Evolutionary conservation across 1,284 basidiomycete species (phyloP), one percentile per base, ranked within the genome.

Genomic region (Trametes hirsuta): DNA sequence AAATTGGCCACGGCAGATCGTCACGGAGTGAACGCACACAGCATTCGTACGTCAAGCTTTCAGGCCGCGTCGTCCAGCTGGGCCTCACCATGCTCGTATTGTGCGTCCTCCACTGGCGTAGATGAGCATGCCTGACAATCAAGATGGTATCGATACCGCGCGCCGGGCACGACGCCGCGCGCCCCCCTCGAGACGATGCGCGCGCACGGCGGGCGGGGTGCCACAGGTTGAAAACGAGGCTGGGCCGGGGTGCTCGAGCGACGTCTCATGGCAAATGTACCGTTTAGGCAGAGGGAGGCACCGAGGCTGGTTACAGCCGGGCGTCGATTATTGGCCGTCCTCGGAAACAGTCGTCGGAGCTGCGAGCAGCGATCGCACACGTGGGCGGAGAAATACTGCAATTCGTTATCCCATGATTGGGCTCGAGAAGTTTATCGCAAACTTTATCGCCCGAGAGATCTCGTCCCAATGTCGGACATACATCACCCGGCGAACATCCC

Each of bases 401-500:
- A 58, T 62, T 66, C 30, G 63, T 55, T 50, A 61, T 62, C 67
- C 65, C 64, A 58, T 69, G 67, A 66, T 68, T 60, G 61, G 59
- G 65, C 64, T 66, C 61, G 63, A 63, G 70, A 74, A 76, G 71
- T 65, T 72, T 74, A 76, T 78, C 73, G 72, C 66, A 66, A 77
- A 78, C 74, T 72, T 68, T 72, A 77, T 76, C 70, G 70, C 55
- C 48, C 47, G 37, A 58, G 63, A 65, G 69, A 66, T 72, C 68
- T 71, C 66, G 63, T 60, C 47, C 54, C 61, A 59, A 65, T 55
- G 62, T 65, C 64, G 62, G 63, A 56, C 57, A 54, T 59, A 62
- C 61, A 63, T 63, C 75, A 90, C 68, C 86, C 90, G 65, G 90
- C 86, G 78, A 95, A 95, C 86, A 95, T 94, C 64, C 91, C 91